Evolutionary conservation across 2,329 filamentous ascomycete species (phyloP).

Genomic region (Kalmusia sp.): DNA sequence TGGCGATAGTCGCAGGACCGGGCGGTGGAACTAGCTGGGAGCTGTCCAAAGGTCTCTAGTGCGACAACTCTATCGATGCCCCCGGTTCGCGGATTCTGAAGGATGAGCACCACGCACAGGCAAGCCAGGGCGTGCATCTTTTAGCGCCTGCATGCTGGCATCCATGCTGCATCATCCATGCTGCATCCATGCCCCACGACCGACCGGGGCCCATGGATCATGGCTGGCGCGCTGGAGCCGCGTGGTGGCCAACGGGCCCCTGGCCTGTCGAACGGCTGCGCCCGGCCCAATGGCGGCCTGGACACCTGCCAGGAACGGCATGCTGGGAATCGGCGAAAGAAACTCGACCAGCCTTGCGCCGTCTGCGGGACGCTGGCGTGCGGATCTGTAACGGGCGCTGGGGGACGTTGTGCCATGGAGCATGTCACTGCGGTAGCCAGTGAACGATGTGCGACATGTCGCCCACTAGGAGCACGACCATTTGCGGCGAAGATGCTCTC

Average conservation of each 20-base stretch:
- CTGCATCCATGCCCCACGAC: conserved; percentile 11
- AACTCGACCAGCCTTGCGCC: conserved; percentile 5
- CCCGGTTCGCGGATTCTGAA: conserved; percentile 35
- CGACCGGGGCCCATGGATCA: conserved; percentile 14
- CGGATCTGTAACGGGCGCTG: conserved; percentile 5
- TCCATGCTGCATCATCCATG: too few relatives aligned
- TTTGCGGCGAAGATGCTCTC: too few relatives aligned
- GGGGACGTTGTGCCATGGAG: conserved; percentile 8
- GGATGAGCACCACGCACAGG: conserved; percentile 23
- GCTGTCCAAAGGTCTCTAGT: conserved; percentile 30
- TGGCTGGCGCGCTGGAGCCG: conserved; percentile 39
- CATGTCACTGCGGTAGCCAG: neutral
- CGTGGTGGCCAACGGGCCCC: conserved; percentile 30
- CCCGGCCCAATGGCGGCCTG: conserved; percentile 41
- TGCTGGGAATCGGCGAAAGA: conserved; percentile 28
- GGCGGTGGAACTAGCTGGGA: conserved; percentile 18
- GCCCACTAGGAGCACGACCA: too few relatives aligned
- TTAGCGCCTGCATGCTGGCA: conserved; percentile 26
- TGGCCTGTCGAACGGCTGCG: conserved; percentile 37
- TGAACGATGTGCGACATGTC: neutral
- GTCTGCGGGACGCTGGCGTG: conserved; percentile 3
- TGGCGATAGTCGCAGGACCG: conserved; percentile 21
- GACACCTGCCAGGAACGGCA: conserved; percentile 36
- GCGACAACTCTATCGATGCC: conserved; percentile 43
- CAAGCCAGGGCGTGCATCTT: conserved; percentile 20